Evolutionary conservation across 2,329 filamentous ascomycete species (phyloP), one percentile per base, ranked within the genome.

Genomic region (Trichophyton verrucosum): DNA sequence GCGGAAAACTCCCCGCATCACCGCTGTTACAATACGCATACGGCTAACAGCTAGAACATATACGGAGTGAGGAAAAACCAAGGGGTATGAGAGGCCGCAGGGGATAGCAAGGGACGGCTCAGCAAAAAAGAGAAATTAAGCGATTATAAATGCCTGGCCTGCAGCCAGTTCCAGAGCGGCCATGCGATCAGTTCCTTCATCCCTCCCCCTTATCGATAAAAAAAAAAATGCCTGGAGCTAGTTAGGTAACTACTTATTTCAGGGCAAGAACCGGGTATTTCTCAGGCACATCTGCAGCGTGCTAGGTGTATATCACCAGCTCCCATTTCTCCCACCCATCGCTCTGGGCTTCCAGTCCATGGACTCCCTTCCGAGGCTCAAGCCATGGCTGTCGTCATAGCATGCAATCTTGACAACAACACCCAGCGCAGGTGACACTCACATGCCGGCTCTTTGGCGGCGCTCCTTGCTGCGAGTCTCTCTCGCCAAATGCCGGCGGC

Each of bases 151-250:
- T 55, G 51, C 51, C 13, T 27, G 13, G 6, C 15, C 51, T 36
- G 51, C 51, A 55, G 51, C 51, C 51, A 55, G 51, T 36, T 55
- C 51, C 22, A 55, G 51, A 55, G 51, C 51, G 40, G 51, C 51
- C 51, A 36, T 55, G 33, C 27, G 51, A 36, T 27, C 51, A 38
- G 22, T 36, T 27, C 20, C 15, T 51, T 22, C 46, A 3, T 22
- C 22, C 22, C 8, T 13, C 17, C 46, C 13, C 24, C 20, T 13
- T 51, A 51, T 24, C 11, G 20, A 13, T 27, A 38, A 38, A 38
- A 36, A n/a, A n/a, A n/a, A 38, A 38, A 38, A 24, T 24, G 3
- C 20, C 22, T 22, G 20, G 20, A 4, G 13, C 27, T 55, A 27
- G 7, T 27, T 55, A 15, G 24, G 47, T 27, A 33, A 20, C 24